Conservation (phyloP, 805 yeast species). For the Yueomyces sinensis region DNA sequence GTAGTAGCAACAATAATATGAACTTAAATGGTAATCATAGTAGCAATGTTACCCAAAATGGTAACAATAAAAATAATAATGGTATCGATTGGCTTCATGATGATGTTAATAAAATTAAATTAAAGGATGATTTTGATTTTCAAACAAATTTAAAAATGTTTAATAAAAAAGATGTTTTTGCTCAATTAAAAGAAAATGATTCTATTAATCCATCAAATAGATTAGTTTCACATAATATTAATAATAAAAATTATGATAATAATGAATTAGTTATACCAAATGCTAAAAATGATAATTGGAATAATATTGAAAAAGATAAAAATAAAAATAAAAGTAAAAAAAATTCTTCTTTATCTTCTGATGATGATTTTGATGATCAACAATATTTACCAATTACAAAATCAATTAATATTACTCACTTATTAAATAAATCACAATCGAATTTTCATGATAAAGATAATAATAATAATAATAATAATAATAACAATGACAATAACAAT, state of each 20-base stretch:
- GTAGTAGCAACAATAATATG: constrained; percentile 6
- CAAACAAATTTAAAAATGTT: constrained; percentile 69
- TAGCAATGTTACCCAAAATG: constrained; percentile 1
- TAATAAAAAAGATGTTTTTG: constrained; percentile 69
- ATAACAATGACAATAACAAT: constrained; percentile 5
- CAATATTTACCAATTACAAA: constrained; percentile 22
- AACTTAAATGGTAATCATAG: not conserved
- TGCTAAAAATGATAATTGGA: constrained; percentile 41
- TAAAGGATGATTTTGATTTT: constrained; percentile 67
- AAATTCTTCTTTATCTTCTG: not conserved
- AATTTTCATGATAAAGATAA: constrained; percentile 5
- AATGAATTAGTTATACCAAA: constrained; percentile 62
- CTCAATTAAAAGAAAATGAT: constrained; percentile 58
- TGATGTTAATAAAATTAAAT: constrained; percentile 34
- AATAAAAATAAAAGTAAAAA: not conserved
- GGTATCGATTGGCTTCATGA: constrained; percentile 37
- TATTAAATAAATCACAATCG: constrained; percentile 18
- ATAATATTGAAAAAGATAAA: constrained; percentile 17
- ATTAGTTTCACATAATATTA: constrained; percentile 64
- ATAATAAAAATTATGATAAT: constrained; percentile 22
- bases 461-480: not conserved
- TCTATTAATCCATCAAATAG: constrained; percentile 44
- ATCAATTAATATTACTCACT: constrained; percentile 24
- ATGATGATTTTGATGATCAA: constrained; percentile 9
- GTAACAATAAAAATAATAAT: constrained; percentile 8